Conservation (phyloP, 768 basidiomycete genomes). For the Dentipellis fragilis region DNA sequence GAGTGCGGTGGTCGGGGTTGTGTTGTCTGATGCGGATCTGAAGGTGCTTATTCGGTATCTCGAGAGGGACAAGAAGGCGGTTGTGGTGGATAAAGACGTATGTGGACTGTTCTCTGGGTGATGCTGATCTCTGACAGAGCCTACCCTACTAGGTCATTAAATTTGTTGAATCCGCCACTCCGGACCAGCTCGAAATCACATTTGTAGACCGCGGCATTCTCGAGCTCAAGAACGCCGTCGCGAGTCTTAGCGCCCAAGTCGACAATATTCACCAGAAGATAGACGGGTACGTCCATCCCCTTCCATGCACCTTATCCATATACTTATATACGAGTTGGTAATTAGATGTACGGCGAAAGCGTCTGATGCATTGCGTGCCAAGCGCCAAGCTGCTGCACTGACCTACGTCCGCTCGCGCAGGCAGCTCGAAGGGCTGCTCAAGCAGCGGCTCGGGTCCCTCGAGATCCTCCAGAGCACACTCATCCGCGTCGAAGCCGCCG, state of each 20-base stretch:
- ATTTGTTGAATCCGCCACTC: slow-evolving; percentile 39
- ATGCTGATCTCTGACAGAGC: background rate
- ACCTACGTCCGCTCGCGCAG: slow-evolving; percentile 75
- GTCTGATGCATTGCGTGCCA: slow-evolving; percentile 49
- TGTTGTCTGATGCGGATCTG: slow-evolving; percentile 53
- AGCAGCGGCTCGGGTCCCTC: slow-evolving; percentile 65
- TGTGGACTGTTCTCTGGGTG: slow-evolving; percentile 13
- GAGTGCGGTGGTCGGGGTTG: slow-evolving; percentile 28
- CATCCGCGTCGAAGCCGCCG: slow-evolving; percentile 79
- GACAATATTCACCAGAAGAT: slow-evolving; percentile 61
- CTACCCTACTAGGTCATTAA: slow-evolving; percentile 63
- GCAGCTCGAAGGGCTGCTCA: slow-evolving; percentile 65
- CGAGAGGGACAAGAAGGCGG: slow-evolving; percentile 57
- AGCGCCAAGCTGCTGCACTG: slow-evolving; percentile 66
- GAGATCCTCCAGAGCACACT: slow-evolving; percentile 70
- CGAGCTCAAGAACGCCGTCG: slow-evolving; percentile 65
- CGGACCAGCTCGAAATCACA: slow-evolving; percentile 43
- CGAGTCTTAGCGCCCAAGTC: slow-evolving; percentile 59
- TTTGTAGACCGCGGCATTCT: slow-evolving; percentile 78
- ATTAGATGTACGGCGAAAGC: slow-evolving; percentile 60
- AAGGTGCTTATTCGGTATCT: slow-evolving; percentile 69
- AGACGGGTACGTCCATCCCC: slow-evolving; percentile 42
- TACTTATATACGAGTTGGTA: background rate
- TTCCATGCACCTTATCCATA: background rate
- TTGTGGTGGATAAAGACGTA: slow-evolving; percentile 64